Evolutionary conservation across 2,329 filamentous ascomycete species (phyloP), one percentile per base, ranked within the genome.

Genomic region (Grosmannia huntii): DNA sequence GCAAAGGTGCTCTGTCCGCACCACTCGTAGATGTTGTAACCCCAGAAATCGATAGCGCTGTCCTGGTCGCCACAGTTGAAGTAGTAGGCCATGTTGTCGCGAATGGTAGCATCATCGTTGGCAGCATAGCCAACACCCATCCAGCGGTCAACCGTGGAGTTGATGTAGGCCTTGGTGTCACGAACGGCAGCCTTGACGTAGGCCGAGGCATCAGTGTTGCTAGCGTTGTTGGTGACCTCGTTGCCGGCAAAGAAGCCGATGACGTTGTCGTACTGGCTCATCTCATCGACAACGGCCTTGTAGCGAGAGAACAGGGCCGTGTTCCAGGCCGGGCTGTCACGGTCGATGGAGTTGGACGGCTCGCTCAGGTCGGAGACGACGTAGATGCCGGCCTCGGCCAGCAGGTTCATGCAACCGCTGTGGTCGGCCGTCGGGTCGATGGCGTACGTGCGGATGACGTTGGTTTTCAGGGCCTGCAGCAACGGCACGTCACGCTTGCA

Each of bases 11-110:
- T 95, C 65, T 91, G 72, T 65, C 92, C 94, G 71, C 94, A 99
- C 94, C 94, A 99, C 57, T 91, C 95, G 81, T 99, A 99, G 76
- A 97, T 96, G 80, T 99, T 99, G 86, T 97, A 97, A 60, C 94
- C 94, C 89, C 91, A 99, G 79, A 95, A 97, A 74, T 99, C 94
- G 64, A 97, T 96, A 61, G 87, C 68, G 74, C 61, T 73, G 10
- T 77, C 75, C 38, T 77, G 69, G 61, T 82, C 72, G 61, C 91
- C 89, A 70, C 94, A 99, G 80, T 96, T 91, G 77, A 99, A 96
- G 81, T 95, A 99, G 70, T 90, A 76, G 65, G 90, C 89, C 68
- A 97, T 83, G 67, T 90, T 78, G 64, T 79, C 79, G 71, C 94
- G 89, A 66, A 96, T 95, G 25, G 83, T 79, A 48, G 84, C 80